phyloP scores from a whole-genome alignment of 306 rosid genomes.

The Glycine latifolia region DNA sequence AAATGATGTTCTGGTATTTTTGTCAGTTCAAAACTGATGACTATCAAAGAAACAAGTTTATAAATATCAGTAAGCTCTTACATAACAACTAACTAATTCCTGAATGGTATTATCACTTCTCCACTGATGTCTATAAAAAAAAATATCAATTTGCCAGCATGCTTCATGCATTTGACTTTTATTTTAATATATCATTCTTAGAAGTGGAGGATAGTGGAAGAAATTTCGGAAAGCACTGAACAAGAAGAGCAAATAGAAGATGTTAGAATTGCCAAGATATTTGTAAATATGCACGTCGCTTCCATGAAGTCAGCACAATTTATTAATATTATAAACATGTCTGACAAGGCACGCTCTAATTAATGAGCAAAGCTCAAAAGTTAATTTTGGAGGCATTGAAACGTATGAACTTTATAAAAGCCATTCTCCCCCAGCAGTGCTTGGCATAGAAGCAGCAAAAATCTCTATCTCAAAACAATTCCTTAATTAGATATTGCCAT shows the following conservation, averaged over 20 bases:
- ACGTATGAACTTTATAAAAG: not conserved
- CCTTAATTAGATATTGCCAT: not conserved
- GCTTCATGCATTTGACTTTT: not conserved
- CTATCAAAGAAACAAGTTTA: slow-evolving; percentile 14
- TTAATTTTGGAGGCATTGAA: not conserved
- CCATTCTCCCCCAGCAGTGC: not conserved
- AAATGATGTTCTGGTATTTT: not conserved
- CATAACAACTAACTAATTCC: not conserved
- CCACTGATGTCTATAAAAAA: slow-evolving; percentile 3
- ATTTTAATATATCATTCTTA: slow-evolving; percentile 28
- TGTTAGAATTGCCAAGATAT: not conserved
- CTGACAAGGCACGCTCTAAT: not conserved
- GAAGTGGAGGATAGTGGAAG: slow-evolving; percentile 36
- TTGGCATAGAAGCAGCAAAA: not conserved
- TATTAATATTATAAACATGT: not conserved
- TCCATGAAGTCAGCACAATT: slow-evolving; percentile 10
- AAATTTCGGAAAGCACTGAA: slow-evolving; percentile 18
- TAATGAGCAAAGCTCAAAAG: not conserved
- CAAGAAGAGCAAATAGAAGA: slow-evolving; percentile 27
- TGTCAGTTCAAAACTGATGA: not conserved
- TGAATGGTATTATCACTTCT: slow-evolving; percentile 22
- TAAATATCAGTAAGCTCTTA: not conserved
- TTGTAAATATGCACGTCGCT: slow-evolving; percentile 4
- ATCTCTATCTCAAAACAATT: not conserved
- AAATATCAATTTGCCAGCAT: not conserved